Base-by-base conservation (phyloP, 2,329 filamentous ascomycete genomes). In the Fusarium clavum region DNA sequence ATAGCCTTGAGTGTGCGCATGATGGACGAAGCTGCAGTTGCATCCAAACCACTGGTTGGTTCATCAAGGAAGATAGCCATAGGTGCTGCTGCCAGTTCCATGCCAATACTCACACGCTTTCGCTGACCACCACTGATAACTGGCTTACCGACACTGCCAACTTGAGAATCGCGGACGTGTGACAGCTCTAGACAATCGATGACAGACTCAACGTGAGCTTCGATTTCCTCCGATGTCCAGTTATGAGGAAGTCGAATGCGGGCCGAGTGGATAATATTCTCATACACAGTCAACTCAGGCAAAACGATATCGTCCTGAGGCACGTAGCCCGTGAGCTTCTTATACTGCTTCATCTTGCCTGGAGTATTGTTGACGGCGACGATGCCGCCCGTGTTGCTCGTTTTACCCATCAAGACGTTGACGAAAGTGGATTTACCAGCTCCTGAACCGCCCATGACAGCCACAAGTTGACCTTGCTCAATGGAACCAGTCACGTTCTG, bases 241-340 rank as follows among this genome's bases (percentile, higher is more conserved):
- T 79, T 83, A 4, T 82, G 78, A 1, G 87, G 86, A 16, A 90
- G 78, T 18, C 86, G 82, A 34, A 88, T 81, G 16, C 83, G 81
- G 18, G 87, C 88, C 0, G 86, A 88, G 66, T 90, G 87, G 7
- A 88, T 78, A 44, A 90, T 88, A 61, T 90, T 90, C 74, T 90
- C 88, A 53, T 84, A 83, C 8, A 90, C 87, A 0, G 87, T 90
- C 47, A 90, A 77, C 72, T 90, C 86, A 0, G 87, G 85, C 12
- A 89, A 80, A 5, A 90, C 83, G 27, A 90, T 83, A 73, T 90
- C 88, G 65, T 90, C 86, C 70, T 90, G 87, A 2, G 88, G 87
- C 5, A 90, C 87, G 63, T 88, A 89, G 24, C 87, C 87, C 27
- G 89, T 88, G 61, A 89, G 79, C 73, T 88, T 88, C 76, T 86